Percentiles rank a stretch among this genome's conserved stretches.
Conservation (phyloP, 2,329 filamentous ascomycete genomes). For the Trichophyton mentagrophytes region DNA sequence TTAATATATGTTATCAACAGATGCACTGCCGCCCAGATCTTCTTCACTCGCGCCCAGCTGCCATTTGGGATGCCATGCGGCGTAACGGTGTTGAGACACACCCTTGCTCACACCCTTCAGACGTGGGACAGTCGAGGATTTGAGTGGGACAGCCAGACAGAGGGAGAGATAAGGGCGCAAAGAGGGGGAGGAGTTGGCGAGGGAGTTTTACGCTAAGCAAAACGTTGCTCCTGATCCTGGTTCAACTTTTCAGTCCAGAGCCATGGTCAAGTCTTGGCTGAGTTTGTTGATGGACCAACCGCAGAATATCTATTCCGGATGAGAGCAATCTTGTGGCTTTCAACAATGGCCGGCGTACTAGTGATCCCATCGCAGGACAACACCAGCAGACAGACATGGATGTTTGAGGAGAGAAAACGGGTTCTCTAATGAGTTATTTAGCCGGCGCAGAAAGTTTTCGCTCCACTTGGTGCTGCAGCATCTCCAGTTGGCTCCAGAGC, state of each 20-base stretch:
- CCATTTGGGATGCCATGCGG: constrained; percentile 1
- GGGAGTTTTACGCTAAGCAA: constrained; percentile 4
- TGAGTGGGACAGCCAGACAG: not conserved
- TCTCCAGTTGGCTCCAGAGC: not conserved
- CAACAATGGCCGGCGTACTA: not conserved
- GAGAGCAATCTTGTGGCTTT: not conserved
- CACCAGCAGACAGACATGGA: not conserved
- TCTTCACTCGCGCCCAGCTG: not conserved
- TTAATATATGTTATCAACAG: not conserved
- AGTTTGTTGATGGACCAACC: not conserved
- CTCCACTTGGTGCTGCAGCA: not conserved
- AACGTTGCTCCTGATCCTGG: constrained; percentile 4
- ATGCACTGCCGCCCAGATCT: not conserved
- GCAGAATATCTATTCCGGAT: not conserved
- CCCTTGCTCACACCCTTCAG: not conserved
- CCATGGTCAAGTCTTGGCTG: constrained; percentile 1
- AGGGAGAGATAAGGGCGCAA: not conserved
- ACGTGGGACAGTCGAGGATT: not conserved
- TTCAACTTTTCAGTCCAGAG: constrained; percentile 4
- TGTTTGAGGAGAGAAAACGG: not conserved
- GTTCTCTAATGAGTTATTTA: not conserved
- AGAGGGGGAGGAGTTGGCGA: not conserved
- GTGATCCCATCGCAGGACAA: not conserved
- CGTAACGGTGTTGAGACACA: not conserved
- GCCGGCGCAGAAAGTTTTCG: not conserved